Conservation (phyloP, 2,329 filamentous ascomycete genomes). For the Alternaria infectoria region DNA sequence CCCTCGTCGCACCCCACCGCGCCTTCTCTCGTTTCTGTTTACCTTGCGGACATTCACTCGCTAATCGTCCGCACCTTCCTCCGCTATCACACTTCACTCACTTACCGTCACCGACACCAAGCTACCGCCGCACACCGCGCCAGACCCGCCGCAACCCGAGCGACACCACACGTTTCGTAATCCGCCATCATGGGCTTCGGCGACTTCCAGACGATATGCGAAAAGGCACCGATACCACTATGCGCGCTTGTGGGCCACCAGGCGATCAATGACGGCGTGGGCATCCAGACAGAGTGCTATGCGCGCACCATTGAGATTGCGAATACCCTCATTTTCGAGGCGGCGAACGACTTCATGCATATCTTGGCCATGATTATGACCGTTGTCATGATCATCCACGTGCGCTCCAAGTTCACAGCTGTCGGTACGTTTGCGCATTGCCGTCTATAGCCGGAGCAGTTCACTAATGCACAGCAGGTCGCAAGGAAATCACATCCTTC, state of each 20-base stretch:
- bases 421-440: conserved; percentile 70
- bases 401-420: conserved; percentile 96
- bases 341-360: conserved; percentile 88
- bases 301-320: conserved; percentile 93
- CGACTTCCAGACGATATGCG: conserved; percentile 86
- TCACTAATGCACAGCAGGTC: conserved; percentile 54
- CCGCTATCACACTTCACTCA: conserved; percentile 4
- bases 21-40: conserved; percentile 27
- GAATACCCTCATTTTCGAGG: conserved; percentile 98
- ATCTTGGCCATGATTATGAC: conserved; percentile 92
- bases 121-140: conserved; percentile 11
- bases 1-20: conserved; percentile 30
- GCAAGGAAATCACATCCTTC: conserved; percentile 81
- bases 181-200: conserved; percentile 75
- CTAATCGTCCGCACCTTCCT: conserved; percentile 22
- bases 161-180: conserved; percentile 6
- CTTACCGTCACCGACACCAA: conserved; percentile 2
- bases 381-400: conserved; percentile 95
- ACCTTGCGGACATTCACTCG: conserved; percentile 28
- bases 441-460: conserved; percentile 59
- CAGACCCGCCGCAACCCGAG: conserved; percentile 10
- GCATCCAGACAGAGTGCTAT: conserved; percentile 90
- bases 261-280: conserved; percentile 69
- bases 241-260: conserved; percentile 84
- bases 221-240: conserved; percentile 81